phyloP scores from a whole-genome alignment of 306 rosid genomes.

The Oemleria cerasiformis region DNA sequence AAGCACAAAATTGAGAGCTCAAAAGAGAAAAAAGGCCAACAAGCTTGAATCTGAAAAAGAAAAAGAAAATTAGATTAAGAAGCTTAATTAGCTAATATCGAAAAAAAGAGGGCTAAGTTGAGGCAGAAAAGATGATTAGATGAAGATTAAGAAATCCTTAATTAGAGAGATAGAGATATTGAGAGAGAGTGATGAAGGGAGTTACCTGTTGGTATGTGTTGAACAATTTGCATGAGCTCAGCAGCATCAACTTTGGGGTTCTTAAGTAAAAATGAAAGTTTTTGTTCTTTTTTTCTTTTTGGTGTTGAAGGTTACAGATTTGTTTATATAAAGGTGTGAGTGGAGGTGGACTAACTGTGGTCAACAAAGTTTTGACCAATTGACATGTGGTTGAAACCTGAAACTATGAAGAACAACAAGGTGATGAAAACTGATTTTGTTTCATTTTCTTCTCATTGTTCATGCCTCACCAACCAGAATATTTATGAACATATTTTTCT shows the following conservation, averaged over 20 bases:
- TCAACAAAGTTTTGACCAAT: neutral
- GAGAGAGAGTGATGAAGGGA: neutral
- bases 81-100: neutral
- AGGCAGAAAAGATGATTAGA: too few relatives aligned
- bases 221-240: neutral
- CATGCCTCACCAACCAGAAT: neutral
- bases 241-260: neutral
- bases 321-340: neutral
- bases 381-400: neutral
- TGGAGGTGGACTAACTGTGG: neutral
- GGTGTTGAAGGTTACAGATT: too few relatives aligned
- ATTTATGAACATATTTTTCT: too few relatives aligned
- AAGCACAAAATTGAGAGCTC: neutral
- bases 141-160: too few relatives aligned
- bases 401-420: neutral
- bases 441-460: neutral
- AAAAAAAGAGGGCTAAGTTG: neutral
- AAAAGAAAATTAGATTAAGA: neutral
- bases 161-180: neutral
- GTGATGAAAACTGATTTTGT: neutral
- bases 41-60: conserved; percentile 3
- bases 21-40: neutral
- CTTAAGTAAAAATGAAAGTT: neutral
- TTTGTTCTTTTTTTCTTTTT: neutral
- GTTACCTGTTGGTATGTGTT: neutral